Evolutionary conservation across 768 basidiomycete species (phyloP).

Genomic region (Panaeolus papilionaceus): DNA sequence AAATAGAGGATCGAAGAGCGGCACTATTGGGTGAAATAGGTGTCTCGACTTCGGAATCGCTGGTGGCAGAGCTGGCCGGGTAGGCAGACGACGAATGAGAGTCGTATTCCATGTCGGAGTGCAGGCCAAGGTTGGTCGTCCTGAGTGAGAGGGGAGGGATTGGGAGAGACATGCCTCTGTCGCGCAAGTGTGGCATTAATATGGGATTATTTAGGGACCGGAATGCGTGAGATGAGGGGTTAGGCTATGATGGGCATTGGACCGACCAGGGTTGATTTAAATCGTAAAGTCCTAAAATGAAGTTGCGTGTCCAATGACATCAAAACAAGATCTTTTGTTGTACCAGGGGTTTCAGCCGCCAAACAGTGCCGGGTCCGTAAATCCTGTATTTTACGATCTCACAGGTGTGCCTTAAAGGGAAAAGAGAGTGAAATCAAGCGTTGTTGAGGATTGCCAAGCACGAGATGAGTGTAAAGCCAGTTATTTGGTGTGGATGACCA

Average conservation of each 20-base stretch:
- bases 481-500: slow-evolving; percentile 7
- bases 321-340: slow-evolving; percentile 6
- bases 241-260: background rate
- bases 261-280: background rate
- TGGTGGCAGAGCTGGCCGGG: slow-evolving; percentile 33
- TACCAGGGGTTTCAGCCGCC: slow-evolving; percentile 10
- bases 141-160: background rate
- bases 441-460: slow-evolving; percentile 1
- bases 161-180: slow-evolving; percentile 2
- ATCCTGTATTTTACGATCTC: slow-evolving; percentile 4
- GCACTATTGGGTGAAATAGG: slow-evolving; percentile 18
- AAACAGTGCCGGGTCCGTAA: slow-evolving; percentile 11
- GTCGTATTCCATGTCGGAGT: slow-evolving; percentile 26
- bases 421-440: slow-evolving; percentile 4
- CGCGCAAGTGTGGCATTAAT: slow-evolving; percentile 8
- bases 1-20: slow-evolving; percentile 41
- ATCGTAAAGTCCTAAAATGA: slow-evolving; percentile 4
- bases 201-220: slow-evolving; percentile 10
- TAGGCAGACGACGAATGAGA: slow-evolving; percentile 31
- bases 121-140: slow-evolving; percentile 5
- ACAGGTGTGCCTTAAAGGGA: slow-evolving; percentile 10
- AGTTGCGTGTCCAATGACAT: background rate
- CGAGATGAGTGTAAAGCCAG: slow-evolving; percentile 3
- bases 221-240: slow-evolving; percentile 5
- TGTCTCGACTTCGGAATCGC: slow-evolving; percentile 30